phyloP scores from a whole-genome alignment of 2,329 filamentous ascomycete genomes.

The Fusarium praegraminearum region DNA sequence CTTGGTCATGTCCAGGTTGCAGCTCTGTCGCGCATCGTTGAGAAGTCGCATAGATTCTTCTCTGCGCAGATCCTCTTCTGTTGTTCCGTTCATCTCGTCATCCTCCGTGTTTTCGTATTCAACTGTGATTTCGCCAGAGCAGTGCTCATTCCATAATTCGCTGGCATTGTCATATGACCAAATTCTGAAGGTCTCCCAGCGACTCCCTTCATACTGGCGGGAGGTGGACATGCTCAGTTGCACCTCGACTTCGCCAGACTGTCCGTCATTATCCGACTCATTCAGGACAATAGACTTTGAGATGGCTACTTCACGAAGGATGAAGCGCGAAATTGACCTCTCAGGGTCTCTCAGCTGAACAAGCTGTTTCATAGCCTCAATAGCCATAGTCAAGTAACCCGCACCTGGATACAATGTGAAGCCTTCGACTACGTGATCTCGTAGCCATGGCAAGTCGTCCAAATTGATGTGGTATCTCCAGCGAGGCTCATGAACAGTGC shows the following conservation, averaged over 20 bases:
- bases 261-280: neutral
- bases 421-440: slow-evolving; percentile 26
- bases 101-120: neutral
- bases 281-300: slow-evolving; percentile 3
- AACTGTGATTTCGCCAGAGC: neutral
- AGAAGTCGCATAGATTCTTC: neutral
- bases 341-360: neutral
- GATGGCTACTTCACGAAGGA: slow-evolving; percentile 14
- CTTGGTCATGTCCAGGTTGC: slow-evolving; percentile 3
- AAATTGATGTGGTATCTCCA: slow-evolving; percentile 25
- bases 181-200: slow-evolving; percentile 6
- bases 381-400: slow-evolving; percentile 25
- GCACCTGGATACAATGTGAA: slow-evolving; percentile 20
- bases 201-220: slow-evolving; percentile 10
- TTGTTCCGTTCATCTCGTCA: neutral
- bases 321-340: slow-evolving; percentile 2
- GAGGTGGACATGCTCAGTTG: slow-evolving; percentile 3
- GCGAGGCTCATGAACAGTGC: slow-evolving; percentile 1
- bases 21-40: neutral
- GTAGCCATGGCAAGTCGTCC: slow-evolving; percentile 15
- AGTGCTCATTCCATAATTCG: slow-evolving; percentile 6
- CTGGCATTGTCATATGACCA: slow-evolving; percentile 7
- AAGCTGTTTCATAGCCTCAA: slow-evolving; percentile 26
- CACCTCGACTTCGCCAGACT: slow-evolving; percentile 1
- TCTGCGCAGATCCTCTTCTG: neutral